Evolutionary conservation across 768 basidiomycete genomes (phyloP).

Genomic region (Naganishia onofrii): DNA sequence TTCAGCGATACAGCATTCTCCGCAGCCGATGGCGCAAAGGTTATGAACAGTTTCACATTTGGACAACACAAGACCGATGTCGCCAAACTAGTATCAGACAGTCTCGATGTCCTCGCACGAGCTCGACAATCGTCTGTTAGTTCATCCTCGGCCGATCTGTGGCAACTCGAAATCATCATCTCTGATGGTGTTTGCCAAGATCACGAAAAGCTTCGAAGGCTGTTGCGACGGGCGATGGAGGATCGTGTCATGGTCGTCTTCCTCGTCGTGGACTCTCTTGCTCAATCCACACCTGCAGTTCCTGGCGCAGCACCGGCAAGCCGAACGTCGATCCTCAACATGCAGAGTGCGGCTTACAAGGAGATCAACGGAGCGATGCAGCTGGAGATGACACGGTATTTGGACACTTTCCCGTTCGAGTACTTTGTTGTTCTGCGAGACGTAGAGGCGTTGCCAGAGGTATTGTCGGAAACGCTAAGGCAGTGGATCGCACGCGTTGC

Average conservation of each 20-base stretch:
- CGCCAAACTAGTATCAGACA: constrained; percentile 73
- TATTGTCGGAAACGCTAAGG: constrained; percentile 78
- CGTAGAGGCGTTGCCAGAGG: constrained; percentile 87
- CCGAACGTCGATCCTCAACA: constrained; percentile 78
- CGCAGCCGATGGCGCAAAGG: constrained; percentile 72
- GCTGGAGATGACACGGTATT: constrained; percentile 78
- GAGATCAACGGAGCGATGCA: constrained; percentile 71
- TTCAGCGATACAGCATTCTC: constrained; percentile 61
- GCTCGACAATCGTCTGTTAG: constrained; percentile 71
- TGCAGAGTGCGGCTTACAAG: constrained; percentile 82
- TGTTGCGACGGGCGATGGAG: constrained; percentile 79
- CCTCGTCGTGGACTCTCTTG: constrained; percentile 84
- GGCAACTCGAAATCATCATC: constrained; percentile 98
- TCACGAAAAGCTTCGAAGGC: constrained; percentile 74
- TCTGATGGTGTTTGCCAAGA: constrained; percentile 99
- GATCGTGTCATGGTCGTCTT: constrained; percentile 94
- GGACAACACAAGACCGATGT: constrained; percentile 86
- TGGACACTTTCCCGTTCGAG: constrained; percentile 97
- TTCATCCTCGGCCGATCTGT: constrained; percentile 67
- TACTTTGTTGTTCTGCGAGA: constrained; percentile 88
- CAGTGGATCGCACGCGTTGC: constrained; percentile 61
- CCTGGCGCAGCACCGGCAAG: constrained; percentile 29
- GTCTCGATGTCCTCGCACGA: constrained; percentile 68
- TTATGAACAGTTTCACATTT: constrained; percentile 83
- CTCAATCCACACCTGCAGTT: constrained; percentile 34